These are phyloP conservation scores for Rhizopogon salebrosus DNA, from an alignment of 768 basidiomycete genomes.

Conservation along the genomic window DNA sequence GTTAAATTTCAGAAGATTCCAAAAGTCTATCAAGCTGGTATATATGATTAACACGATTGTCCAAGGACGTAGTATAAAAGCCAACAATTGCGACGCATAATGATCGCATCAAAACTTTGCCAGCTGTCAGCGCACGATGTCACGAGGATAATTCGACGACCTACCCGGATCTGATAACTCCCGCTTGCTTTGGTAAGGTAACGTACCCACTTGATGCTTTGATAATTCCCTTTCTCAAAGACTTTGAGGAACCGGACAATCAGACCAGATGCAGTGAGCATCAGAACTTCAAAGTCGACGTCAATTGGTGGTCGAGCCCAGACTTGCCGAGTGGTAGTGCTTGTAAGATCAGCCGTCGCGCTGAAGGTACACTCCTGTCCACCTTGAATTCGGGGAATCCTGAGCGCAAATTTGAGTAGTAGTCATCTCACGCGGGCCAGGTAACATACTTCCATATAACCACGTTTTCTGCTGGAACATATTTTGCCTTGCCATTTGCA, in stretches of 20 bases:
- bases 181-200: conserved; percentile 94
- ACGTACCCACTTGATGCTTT: conserved; percentile 93
- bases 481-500: conserved; percentile 92
- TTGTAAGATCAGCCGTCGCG: conserved; percentile 77
- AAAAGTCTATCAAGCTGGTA: conserved; percentile 14
- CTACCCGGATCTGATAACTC: conserved; percentile 87
- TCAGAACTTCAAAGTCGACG: conserved; percentile 97
- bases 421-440: background rate
- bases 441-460: conserved; percentile 93
- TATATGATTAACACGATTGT: conserved; percentile 18
- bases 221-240: conserved; percentile 93
- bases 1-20: background rate
- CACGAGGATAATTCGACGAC: conserved; percentile 25
- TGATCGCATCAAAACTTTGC: conserved; percentile 22
- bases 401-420: conserved; percentile 27
- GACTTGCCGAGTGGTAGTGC: conserved; percentile 88
- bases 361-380: conserved; percentile 85
- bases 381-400: conserved; percentile 89
- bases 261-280: conserved; percentile 96
- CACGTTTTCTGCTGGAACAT: conserved; percentile 92
- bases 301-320: conserved; percentile 99
- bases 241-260: conserved; percentile 97
- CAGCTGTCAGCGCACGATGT: background rate
- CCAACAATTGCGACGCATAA: conserved; percentile 16
- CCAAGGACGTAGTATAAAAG: conserved; percentile 4